These are phyloP conservation scores for Phaeotremella skinneri DNA, from an alignment of 768 basidiomycete species.

Conservation along the genomic window DNA sequence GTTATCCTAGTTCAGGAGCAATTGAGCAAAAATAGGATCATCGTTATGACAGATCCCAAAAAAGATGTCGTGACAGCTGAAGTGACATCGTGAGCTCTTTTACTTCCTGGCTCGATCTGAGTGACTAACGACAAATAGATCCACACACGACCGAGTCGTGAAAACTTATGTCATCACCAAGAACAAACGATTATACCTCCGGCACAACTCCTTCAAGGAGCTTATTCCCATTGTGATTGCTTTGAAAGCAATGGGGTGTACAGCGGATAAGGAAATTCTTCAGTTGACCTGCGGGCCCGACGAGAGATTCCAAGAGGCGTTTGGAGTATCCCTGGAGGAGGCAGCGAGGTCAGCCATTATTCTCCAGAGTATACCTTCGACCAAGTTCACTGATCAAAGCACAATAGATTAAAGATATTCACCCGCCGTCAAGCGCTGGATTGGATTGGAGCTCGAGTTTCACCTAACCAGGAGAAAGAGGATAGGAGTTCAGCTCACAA, in stretches of 20 bases:
- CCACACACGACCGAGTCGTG: conserved; percentile 67
- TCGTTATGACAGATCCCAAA: conserved; percentile 87
- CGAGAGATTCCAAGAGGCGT: conserved; percentile 78
- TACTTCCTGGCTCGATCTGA: conserved; percentile 51
- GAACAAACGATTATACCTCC: conserved; percentile 88
- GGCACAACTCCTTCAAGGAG: conserved; percentile 96
- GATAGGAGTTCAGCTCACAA: conserved; percentile 34
- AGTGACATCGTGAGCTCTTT: conserved; percentile 78
- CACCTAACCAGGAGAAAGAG: conserved; percentile 62
- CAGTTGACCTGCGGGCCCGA: conserved; percentile 88
- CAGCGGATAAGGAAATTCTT: conserved; percentile 96
- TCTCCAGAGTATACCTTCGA: conserved; percentile 58
- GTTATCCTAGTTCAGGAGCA: conserved; percentile 99
- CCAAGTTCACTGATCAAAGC: not conserved
- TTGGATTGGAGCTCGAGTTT: conserved; percentile 90
- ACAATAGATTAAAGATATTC: conserved; percentile 58
- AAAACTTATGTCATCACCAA: conserved; percentile 98
- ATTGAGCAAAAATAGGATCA: conserved; percentile 97
- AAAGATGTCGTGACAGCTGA: conserved; percentile 92
- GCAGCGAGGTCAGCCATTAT: conserved; percentile 82
- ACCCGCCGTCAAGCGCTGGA: conserved; percentile 92
- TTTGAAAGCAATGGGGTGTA: conserved; percentile 91
- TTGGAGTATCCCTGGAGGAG: conserved; percentile 90
- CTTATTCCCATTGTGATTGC: conserved; percentile 95
- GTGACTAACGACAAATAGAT: conserved; percentile 67